phyloP scores from a whole-genome alignment of 306 rosid species.

The Spatholobus suberectus region DNA sequence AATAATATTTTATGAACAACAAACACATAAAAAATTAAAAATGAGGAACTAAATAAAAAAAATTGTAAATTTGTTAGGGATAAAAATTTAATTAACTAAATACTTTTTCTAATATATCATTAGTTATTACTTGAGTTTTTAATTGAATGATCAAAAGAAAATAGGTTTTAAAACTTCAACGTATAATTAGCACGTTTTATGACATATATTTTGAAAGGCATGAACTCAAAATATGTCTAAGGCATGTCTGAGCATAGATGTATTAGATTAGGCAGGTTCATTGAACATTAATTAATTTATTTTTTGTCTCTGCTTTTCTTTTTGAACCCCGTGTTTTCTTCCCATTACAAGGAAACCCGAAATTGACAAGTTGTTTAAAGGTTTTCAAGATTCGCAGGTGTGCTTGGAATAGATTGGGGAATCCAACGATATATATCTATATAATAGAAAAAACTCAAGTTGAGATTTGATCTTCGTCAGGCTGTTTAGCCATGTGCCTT shows the following conservation, averaged over 20 bases:
- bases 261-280: background rate
- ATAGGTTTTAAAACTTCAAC: background rate
- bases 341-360: background rate
- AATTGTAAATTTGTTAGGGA: background rate
- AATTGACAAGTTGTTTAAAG: slow-evolving; percentile 12
- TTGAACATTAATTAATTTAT: background rate
- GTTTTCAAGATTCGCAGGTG: slow-evolving; percentile 21
- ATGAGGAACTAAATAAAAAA: background rate
- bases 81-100: background rate
- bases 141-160: background rate
- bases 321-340: background rate
- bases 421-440: background rate
- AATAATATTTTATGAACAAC: background rate
- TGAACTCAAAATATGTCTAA: background rate
- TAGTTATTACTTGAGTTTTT: background rate
- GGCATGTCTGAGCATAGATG: background rate
- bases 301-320: background rate
- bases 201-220: background rate
- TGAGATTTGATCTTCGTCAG: background rate
- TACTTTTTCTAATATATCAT: background rate
- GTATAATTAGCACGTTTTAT: background rate
- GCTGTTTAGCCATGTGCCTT: slow-evolving; percentile 30
- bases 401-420: slow-evolving; percentile 11
- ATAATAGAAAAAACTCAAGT: slow-evolving; percentile 7
- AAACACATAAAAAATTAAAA: too few species aligned